phyloP scores from a whole-genome alignment of 169 alveolate genomes.

The Babesia divergens region DNA sequence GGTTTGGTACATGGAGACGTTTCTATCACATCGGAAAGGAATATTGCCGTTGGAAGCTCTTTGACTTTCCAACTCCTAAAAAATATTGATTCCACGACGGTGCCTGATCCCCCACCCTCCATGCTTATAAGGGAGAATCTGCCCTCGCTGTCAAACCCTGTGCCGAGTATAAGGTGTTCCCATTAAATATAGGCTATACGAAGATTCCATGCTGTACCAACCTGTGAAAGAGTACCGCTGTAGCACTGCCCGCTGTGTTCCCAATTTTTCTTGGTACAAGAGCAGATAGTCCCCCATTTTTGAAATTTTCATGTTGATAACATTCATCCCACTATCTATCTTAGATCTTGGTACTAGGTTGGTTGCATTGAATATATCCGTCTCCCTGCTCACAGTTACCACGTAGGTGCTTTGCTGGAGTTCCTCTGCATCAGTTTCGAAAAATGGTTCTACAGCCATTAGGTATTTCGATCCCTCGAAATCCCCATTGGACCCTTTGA shows the following conservation, averaged over 20 bases:
- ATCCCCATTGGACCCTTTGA: background rate
- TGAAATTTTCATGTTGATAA: background rate
- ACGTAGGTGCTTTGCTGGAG: background rate
- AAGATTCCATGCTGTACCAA: background rate
- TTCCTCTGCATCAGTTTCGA: background rate
- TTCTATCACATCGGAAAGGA: background rate
- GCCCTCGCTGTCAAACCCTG: slow-evolving; percentile 22
- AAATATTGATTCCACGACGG: slow-evolving; percentile 32
- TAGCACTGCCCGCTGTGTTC: too few species aligned
- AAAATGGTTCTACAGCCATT: background rate
- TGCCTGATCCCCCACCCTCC: background rate
- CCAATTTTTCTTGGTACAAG: background rate
- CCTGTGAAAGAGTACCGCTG: background rate
- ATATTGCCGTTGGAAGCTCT: slow-evolving; percentile 15
- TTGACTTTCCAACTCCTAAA: slow-evolving; percentile 41
- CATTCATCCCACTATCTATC: background rate
- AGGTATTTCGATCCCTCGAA: background rate
- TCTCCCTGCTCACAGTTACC: background rate
- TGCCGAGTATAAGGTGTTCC: too few species aligned
- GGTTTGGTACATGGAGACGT: slow-evolving; percentile 3
- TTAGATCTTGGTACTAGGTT: background rate
- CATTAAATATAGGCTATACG: background rate
- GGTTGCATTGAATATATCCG: background rate
- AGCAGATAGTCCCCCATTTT: background rate
- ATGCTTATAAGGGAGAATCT: background rate